Base-by-base conservation (phyloP, 78 protist genomes). In the Mantamonas sphyraenae region DNA sequence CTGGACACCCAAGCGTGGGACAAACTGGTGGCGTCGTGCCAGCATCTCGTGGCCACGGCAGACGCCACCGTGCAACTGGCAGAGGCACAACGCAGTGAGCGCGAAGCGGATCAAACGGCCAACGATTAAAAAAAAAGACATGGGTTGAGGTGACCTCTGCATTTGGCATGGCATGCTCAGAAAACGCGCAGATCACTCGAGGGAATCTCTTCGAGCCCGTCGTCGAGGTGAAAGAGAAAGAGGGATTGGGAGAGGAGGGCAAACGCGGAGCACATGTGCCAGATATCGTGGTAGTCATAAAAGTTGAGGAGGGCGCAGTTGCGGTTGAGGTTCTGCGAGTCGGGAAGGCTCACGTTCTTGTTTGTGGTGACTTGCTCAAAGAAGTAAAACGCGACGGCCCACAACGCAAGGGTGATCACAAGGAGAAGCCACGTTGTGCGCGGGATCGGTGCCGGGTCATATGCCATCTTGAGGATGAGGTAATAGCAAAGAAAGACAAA, bases 221-320 rank as follows among this genome's bases (percentile, higher is more conserved):
- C 55, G 30, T 42, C 69, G 26, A 38, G 19, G 30, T 30, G 14
- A 30, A 40, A 30, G 34, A 64, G 39, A 4, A 43, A 42, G 10
- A 64, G 8, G 42, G 40, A 16, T 4, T 19, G 10, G 51, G 39
- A 39, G 69, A 64, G 20, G 69, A 64, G 40, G 40, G 40, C 69
- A 40, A 38, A 40, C 3, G 69, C 40, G 3, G 69, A 64, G 31
- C 33, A n/a, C 39, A 64, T 26, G 69, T 64, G 69, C 69, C 69
- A 64, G 30, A 64, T 26, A 16, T 64, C 69, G 69, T 64, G 69
- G 20, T 33, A 9, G 51, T 64, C 69, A 50, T 40, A 64, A 26
- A 64, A 64, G 51, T 14, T 4, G 26, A 64, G 39, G 55, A 64
- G 30, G 26, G 39, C 50, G 26, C 69, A 64, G 28, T 38, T 33